phyloP scores from a whole-genome alignment of 257 asterid genomes.

The Galeopsis tetrahit region DNA sequence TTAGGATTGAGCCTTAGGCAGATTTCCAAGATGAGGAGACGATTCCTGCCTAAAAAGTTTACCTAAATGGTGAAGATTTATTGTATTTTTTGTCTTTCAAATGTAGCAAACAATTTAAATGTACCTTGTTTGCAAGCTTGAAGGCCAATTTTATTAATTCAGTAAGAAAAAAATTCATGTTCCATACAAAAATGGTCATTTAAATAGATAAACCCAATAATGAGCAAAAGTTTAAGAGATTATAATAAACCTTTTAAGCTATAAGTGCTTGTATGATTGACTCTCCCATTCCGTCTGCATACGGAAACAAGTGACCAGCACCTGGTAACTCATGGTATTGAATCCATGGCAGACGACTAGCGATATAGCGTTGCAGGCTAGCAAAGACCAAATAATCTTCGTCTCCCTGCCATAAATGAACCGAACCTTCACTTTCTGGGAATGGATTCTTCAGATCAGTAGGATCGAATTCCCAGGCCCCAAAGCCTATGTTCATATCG shows the following conservation, averaged over 20 bases:
- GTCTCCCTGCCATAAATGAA: constrained; percentile 91
- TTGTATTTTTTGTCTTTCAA: background rate
- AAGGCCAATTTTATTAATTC: background rate
- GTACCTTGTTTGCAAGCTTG: background rate
- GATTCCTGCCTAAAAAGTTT: constrained; percentile 39
- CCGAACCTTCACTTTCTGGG: constrained; percentile 57
- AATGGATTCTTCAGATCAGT: constrained; percentile 65
- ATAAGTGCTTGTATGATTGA: constrained; percentile 55
- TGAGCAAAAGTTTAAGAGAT: background rate
- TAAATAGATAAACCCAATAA: constrained; percentile 14
- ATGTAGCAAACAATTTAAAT: background rate
- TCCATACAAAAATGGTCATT: background rate
- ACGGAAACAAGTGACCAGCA: constrained; percentile 74
- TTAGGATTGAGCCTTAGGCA: constrained; percentile 55
- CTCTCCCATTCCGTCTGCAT: constrained; percentile 61
- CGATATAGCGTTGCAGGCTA: constrained; percentile 66
- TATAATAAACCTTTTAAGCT: constrained; percentile 32
- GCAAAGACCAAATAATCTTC: constrained; percentile 71
- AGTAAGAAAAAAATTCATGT: background rate
- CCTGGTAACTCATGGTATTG: constrained; percentile 78
- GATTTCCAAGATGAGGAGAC: constrained; percentile 48
- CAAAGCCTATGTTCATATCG: constrained; percentile 71
- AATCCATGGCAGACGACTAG: constrained; percentile 73
- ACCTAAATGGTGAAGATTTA: background rate
- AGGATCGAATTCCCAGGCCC: constrained; percentile 89